Base-by-base conservation (phyloP, 306 rosid species). In the Medicago truncatula region DNA sequence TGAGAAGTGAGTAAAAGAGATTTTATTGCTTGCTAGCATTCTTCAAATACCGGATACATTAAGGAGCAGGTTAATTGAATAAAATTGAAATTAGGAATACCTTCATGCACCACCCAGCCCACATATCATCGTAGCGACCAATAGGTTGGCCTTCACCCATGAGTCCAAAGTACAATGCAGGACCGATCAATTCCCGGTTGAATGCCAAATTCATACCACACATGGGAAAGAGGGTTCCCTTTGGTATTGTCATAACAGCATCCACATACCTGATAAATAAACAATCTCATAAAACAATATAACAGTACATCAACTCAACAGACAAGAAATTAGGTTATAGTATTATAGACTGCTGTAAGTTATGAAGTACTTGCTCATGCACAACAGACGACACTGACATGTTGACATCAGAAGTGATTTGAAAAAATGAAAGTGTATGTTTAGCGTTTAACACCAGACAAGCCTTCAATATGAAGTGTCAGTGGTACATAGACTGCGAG, bases 31-130 rank as follows among this genome's bases (percentile, higher is more conserved):
- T 10, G 31, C 7, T 14, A 49, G 17, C 61, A 56, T 13, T 52
- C 21, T 52, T 52, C 23, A 16, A 20, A 56, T 0, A 20, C 8
- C 9, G 14, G 5, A 67, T 67, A 46, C 39, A 62, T 18, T 36
- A 5, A 20, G 39, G 43, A 64, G 16, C 5, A 13, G 52, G 7
- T 21, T 25, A 39, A 13, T 7, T 50, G 6, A 34, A 34, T 6
- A 43, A 4, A 53, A 53, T 12, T 13, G 8, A 40, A 74, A 70
- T 47, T 58, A 34, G 23, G 31, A 20, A 56, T 80, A 92, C 97
- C 93, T 90, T 92, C 52, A 71, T 76, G 80, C 97, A 92, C 97
- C 97, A 92, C n/a, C 96, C 96, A 78, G 97, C 97, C 97, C 97
- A 92, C 96, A 92, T 92, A 61, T 87, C 92, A 14, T 90, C 93